These are phyloP conservation scores for Populus hybrid DNA, from an alignment of 441 rosid species.

Conservation along the genomic window DNA sequence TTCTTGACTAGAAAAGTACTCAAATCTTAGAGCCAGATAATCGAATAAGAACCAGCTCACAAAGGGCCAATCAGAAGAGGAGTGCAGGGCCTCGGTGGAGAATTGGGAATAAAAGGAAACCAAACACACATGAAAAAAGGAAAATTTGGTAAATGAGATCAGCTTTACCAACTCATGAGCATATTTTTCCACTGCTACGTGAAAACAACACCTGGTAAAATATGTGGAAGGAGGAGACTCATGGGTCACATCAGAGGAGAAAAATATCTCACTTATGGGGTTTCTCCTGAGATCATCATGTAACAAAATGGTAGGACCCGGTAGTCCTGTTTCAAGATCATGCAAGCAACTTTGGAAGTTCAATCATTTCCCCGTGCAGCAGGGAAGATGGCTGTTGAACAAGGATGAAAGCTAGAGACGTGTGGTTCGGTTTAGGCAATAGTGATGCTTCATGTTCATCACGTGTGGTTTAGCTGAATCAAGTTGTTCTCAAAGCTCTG, in stretches of 20 bases:
- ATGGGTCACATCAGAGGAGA: neutral
- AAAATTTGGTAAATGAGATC: slow-evolving; percentile 3
- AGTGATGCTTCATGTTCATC: neutral
- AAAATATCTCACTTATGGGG: slow-evolving; percentile 1
- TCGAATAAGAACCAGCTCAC: slow-evolving; percentile 17
- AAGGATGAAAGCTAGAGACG: slow-evolving; percentile 8
- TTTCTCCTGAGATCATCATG: slow-evolving; percentile 11
- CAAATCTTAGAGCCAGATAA: neutral
- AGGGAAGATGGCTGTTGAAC: slow-evolving; percentile 7
- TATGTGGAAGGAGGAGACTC: neutral
- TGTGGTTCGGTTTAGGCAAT: neutral
- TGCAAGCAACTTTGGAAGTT: slow-evolving; percentile 12
- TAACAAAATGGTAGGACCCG: slow-evolving; percentile 12
- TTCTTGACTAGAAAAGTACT: neutral
- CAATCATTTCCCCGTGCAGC: neutral
- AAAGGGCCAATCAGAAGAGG: neutral
- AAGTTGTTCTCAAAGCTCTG: neutral
- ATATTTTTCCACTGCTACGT: neutral
- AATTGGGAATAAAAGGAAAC: neutral
- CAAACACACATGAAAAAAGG: neutral
- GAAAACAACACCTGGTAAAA: neutral
- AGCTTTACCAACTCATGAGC: neutral
- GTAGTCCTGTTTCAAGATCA: neutral
- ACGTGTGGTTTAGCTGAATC: neutral
- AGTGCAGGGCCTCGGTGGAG: neutral